phyloP scores from a whole-genome alignment of 2,329 filamentous ascomycete genomes.

The Phymatotrichopsis omnivora region DNA sequence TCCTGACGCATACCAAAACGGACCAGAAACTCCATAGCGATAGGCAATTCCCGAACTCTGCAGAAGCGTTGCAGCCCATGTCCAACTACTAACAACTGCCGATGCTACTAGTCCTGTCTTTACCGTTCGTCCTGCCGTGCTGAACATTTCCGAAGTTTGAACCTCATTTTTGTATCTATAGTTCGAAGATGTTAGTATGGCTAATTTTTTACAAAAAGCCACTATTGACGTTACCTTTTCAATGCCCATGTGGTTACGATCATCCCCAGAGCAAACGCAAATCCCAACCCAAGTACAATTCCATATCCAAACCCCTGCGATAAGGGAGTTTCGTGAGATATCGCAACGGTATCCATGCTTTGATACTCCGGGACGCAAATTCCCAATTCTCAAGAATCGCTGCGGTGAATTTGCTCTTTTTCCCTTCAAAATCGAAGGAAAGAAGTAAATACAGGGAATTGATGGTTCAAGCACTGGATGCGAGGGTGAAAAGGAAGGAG shows the following conservation, averaged over 20 bases:
- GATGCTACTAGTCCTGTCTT: slow-evolving; percentile 81
- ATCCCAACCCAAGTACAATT: slow-evolving; percentile 63
- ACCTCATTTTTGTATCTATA: slow-evolving; percentile 59
- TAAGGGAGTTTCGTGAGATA: slow-evolving; percentile 16
- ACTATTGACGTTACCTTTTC: slow-evolving; percentile 47
- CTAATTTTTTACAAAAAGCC: no score
- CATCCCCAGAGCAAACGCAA: slow-evolving; percentile 65
- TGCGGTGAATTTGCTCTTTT: no score
- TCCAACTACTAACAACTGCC: slow-evolving; percentile 89
- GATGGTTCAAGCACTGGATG: no score
- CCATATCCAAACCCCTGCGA: slow-evolving; percentile 64
- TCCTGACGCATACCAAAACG: slow-evolving; percentile 55
- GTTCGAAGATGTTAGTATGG: neutral
- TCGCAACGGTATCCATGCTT: slow-evolving; percentile 18
- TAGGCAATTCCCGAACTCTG: slow-evolving; percentile 77
- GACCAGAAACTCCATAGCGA: slow-evolving; percentile 58
- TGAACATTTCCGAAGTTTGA: slow-evolving; percentile 90
- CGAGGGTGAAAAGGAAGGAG: no score
- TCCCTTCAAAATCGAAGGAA: no score
- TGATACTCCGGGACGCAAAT: no score
- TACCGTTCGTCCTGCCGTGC: slow-evolving; percentile 74
- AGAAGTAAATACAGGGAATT: no score
- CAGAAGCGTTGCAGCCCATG: slow-evolving; percentile 76
- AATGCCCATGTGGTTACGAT: slow-evolving; percentile 61
- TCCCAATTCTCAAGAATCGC: no score